A percentile compares a stretch with the other conserved stretches of the same genome.
Evolutionary conservation across 805 yeast species (phyloP).

Genomic region (Barnettozyma wickerhamii): DNA sequence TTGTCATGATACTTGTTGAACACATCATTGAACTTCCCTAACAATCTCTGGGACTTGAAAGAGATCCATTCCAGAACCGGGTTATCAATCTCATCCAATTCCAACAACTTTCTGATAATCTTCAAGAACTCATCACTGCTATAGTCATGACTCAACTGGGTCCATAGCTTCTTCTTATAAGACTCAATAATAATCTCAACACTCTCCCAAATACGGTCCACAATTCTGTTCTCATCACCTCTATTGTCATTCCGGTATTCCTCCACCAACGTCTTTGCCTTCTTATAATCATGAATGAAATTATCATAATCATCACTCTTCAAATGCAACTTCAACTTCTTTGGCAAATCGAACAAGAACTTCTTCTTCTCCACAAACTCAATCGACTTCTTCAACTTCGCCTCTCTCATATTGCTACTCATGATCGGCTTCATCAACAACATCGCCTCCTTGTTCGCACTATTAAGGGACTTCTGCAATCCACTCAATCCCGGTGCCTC

Average conservation of each 20-base stretch:
- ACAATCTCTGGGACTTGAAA: conserved; percentile 40
- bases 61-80: conserved; percentile 64
- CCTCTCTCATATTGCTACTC: conserved; percentile 43
- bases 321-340: conserved; percentile 38
- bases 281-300: conserved; percentile 51
- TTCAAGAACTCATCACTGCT: conserved; percentile 30
- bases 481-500: conserved; percentile 25
- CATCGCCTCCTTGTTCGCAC: conserved; percentile 50
- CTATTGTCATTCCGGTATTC: conserved; percentile 13
- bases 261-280: conserved; percentile 35
- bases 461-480: conserved; percentile 38
- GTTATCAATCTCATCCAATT: conserved; percentile 58
- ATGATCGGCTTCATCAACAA: conserved; percentile 56
- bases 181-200: conserved; percentile 49
- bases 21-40: conserved; percentile 34
- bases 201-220: conserved; percentile 51
- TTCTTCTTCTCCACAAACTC: conserved; percentile 48
- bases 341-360: conserved; percentile 55
- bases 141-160: conserved; percentile 29
- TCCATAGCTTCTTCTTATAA: conserved; percentile 54
- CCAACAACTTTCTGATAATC: conserved; percentile 50
- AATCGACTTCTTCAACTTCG: conserved; percentile 45
- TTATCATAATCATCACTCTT: conserved; percentile 51
- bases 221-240: conserved; percentile 31
- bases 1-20: conserved; percentile 38